phyloP scores from a whole-genome alignment of 495 filamentous ascomycete species.

The Neurospora cerealis region DNA sequence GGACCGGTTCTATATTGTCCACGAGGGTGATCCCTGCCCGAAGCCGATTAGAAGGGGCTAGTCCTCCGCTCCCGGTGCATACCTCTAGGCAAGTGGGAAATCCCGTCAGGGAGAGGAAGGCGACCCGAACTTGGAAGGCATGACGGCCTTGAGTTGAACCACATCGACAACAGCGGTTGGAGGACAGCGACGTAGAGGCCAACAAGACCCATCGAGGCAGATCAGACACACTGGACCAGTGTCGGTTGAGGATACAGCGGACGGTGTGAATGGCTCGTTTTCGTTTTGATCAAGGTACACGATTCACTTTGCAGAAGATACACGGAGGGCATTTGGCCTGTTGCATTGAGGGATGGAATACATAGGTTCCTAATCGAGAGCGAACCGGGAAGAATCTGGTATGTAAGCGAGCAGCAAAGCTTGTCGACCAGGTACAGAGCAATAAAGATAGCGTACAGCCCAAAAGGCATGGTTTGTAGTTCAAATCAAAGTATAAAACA shows the following conservation, averaged over 20 bases:
- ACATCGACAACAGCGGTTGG: not conserved
- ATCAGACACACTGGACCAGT: not conserved
- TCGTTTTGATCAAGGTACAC: not conserved
- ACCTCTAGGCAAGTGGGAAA: not conserved
- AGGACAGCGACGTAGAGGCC: not conserved
- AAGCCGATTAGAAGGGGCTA: not conserved
- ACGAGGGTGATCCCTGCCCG: not conserved
- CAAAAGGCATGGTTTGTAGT: not conserved
- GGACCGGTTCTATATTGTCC: not conserved
- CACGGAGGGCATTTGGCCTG: not conserved
- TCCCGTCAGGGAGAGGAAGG: not conserved
- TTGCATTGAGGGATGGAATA: not conserved
- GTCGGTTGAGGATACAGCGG: not conserved
- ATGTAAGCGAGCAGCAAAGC: not conserved
- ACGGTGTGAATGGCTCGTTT: not conserved
- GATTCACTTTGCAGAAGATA: not conserved
- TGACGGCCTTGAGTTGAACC: not conserved
- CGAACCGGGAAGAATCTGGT: not conserved
- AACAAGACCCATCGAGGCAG: not conserved
- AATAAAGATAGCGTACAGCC: not conserved
- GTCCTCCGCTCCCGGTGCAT: not conserved
- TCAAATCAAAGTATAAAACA: no score
- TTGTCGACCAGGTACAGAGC: not conserved
- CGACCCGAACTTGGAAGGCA: not conserved
- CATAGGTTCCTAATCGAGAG: accelerated